These are phyloP conservation scores for Pseudozyma thailandica DNA, from an alignment of 1,284 basidiomycete species.

Conservation along the genomic window DNA sequence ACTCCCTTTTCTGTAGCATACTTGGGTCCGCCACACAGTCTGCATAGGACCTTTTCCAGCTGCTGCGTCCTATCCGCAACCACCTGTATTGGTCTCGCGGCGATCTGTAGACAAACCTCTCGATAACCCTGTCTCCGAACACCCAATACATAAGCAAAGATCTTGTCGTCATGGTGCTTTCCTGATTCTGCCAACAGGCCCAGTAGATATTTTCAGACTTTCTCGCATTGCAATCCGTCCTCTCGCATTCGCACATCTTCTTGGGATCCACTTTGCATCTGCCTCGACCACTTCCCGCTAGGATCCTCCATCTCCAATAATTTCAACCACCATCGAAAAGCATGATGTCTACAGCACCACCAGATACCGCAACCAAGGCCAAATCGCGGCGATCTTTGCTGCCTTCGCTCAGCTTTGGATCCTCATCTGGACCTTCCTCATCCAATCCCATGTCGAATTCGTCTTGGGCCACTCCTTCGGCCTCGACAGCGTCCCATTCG, in stretches of 20 bases:
- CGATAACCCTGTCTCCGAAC: no score
- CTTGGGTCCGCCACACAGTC: not conserved
- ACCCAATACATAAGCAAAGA: not conserved
- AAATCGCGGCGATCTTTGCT: constrained; percentile 33
- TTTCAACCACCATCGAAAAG: not conserved
- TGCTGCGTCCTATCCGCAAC: no score
- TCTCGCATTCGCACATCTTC: not conserved
- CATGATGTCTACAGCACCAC: constrained; percentile 37
- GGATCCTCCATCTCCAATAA: not conserved
- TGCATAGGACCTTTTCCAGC: no score
- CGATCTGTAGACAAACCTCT: no score
- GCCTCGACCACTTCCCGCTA: not conserved
- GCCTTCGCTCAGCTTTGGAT: constrained; percentile 33
- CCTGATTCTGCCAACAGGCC: not conserved
- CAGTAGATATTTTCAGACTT: not conserved
- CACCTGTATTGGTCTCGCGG: no score
- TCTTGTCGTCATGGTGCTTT: constrained; percentile 10
- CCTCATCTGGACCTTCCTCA: constrained; percentile 5
- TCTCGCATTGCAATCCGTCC: not conserved
- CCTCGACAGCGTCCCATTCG: constrained; percentile 11
- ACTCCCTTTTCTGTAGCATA: constrained; percentile 1
- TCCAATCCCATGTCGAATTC: constrained; percentile 10
- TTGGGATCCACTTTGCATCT: not conserved
- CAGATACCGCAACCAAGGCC: constrained; percentile 29
- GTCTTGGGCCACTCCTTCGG: constrained; percentile 5